A percentile compares a stretch with the other conserved stretches of the same genome.
phyloP scores from a whole-genome alignment of 495 filamentous ascomycete species.

The Annulohypoxylon moriforme region DNA sequence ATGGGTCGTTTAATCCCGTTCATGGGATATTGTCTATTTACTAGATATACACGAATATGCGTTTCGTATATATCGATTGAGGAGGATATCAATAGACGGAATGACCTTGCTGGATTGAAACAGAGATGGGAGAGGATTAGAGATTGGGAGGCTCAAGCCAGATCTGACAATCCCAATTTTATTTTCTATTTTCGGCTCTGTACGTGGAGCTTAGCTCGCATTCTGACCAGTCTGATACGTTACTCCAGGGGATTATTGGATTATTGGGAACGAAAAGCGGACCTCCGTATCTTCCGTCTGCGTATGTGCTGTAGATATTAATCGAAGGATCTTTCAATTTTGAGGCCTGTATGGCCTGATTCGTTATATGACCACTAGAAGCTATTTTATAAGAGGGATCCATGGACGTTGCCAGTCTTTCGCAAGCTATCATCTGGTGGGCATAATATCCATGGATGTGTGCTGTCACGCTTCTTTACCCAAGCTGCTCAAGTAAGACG shows the following conservation, averaged over 20 bases:
- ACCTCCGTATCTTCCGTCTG: not conserved
- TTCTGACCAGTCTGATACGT: not conserved
- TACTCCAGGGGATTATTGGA: not conserved
- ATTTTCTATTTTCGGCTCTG: not conserved
- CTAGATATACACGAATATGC: not conserved
- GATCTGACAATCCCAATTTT: constrained; percentile 16
- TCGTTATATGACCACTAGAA: not conserved
- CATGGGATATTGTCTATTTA: not conserved
- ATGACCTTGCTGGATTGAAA: not conserved
- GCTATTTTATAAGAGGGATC: not conserved
- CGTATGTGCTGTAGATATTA: too few relatives aligned
- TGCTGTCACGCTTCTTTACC: not conserved
- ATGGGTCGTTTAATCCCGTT: not conserved
- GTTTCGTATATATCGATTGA: not conserved
- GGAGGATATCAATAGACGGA: not conserved
- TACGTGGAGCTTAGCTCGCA: not conserved
- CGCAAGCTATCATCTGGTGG: too few relatives aligned
- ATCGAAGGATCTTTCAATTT: not conserved
- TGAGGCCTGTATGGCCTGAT: not conserved
- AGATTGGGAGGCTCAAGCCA: constrained; percentile 3
- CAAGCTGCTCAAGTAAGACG: too few relatives aligned
- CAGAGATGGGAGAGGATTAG: not conserved
- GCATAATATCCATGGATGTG: too few relatives aligned
- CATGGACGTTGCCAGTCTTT: too few relatives aligned
- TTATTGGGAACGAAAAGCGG: not conserved